Percentiles rank a stretch among this genome's conserved stretches.
Conservation (phyloP, 495 filamentous ascomycete genomes). For the Sporormia fimetaria region DNA sequence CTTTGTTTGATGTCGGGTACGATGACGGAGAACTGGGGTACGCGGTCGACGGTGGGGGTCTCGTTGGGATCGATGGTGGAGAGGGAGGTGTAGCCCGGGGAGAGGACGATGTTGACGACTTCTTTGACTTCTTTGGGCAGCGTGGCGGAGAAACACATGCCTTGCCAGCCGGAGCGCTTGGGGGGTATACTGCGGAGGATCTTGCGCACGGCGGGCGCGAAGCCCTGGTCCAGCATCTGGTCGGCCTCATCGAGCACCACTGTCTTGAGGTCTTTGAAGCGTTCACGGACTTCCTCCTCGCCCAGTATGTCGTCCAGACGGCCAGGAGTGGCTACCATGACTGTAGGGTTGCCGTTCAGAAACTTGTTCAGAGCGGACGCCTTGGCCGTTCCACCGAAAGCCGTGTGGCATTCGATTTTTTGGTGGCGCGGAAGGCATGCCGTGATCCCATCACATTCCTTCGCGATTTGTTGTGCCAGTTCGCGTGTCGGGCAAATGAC, state of each 20-base stretch:
- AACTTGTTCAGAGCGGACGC: conserved; percentile 39
- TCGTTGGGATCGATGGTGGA: conserved; percentile 53
- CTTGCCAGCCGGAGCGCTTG: conserved; percentile 48
- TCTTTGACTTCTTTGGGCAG: conserved; percentile 51
- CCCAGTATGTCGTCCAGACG: conserved; percentile 51
- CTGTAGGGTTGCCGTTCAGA: conserved; percentile 39
- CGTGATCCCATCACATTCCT: conserved; percentile 44
- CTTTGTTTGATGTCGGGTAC: conserved; percentile 41
- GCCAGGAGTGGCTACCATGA: conserved; percentile 54
- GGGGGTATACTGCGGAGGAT: conserved; percentile 47
- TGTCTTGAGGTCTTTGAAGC: conserved; percentile 43
- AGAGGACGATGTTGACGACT: conserved; percentile 47
- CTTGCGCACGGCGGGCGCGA: conserved; percentile 46
- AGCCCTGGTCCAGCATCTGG: conserved; percentile 54
- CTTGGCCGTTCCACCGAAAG: conserved; percentile 43
- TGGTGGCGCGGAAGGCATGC: conserved; percentile 32
- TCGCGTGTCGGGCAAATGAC: conserved; percentile 57
- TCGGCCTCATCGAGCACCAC: conserved; percentile 59
- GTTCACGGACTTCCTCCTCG: conserved; percentile 35
- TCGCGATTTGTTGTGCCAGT: conserved; percentile 55
- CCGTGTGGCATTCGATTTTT: conserved; percentile 41
- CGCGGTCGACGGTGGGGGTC: conserved; percentile 47
- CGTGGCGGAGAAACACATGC: conserved; percentile 66
- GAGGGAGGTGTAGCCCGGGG: conserved; percentile 45
- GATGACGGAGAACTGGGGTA: conserved; percentile 48